A percentile compares a stretch with the other conserved stretches of the same genome.
phyloP scores from a whole-genome alignment of 2,329 filamentous ascomycete genomes.

The Chrysoporthe puriensis region DNA sequence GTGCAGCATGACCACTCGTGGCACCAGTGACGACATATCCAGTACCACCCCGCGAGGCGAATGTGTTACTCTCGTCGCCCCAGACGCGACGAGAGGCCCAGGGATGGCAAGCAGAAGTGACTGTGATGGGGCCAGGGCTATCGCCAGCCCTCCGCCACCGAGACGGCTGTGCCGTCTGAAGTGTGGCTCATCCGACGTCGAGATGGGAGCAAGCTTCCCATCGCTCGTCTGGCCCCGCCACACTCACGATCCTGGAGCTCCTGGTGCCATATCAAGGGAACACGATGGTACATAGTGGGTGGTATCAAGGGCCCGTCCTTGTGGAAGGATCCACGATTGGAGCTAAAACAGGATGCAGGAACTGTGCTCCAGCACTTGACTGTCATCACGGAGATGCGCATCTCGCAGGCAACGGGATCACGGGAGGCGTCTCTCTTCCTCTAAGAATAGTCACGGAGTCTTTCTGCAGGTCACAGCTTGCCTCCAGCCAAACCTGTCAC shows the following conservation, averaged over 20 bases:
- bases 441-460: conserved; percentile 15
- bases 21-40: conserved; percentile 14
- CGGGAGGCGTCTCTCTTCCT: not conserved
- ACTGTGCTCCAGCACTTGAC: conserved; percentile 9
- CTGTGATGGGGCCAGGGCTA: not conserved
- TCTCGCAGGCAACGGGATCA: not conserved
- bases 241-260: not conserved
- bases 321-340: not conserved
- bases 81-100: not conserved
- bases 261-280: not conserved
- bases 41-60: not conserved
- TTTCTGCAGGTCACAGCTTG: conserved; percentile 8
- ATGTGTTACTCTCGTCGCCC: not conserved
- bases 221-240: not conserved
- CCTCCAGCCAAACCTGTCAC: not conserved
- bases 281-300: not conserved
- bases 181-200: not conserved
- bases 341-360: conserved; percentile 5
- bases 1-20: conserved; percentile 16
- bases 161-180: not conserved
- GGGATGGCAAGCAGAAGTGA: not conserved
- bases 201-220: not conserved
- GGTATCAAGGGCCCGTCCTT: not conserved
- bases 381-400: conserved; percentile 1
- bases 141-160: not conserved